Evolutionary conservation across 345 rosid species (phyloP).

Genomic region (Bretschneidera sinensis): DNA sequence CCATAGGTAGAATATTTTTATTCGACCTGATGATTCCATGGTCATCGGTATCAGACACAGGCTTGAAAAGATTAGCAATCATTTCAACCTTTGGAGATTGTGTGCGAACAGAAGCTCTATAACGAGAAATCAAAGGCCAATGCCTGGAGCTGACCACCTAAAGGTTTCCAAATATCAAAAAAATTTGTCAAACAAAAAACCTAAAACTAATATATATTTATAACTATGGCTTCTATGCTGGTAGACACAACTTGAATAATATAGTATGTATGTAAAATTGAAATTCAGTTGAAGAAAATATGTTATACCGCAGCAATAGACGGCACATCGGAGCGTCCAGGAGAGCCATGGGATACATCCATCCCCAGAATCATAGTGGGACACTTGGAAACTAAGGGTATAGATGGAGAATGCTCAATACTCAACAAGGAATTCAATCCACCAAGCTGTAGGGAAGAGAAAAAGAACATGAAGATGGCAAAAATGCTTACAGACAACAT

Average conservation of each 20-base stretch:
- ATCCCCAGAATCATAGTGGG: conserved; percentile 69
- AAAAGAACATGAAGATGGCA: too few species aligned
- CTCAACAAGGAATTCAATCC: conserved; percentile 72
- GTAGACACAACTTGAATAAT: too few species aligned
- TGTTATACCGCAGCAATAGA: conserved; percentile 78
- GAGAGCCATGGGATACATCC: conserved; percentile 83
- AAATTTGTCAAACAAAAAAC: too few species aligned
- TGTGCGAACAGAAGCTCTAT: conserved; percentile 83
- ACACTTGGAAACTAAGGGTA: conserved; percentile 53
- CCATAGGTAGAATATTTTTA: not conserved
- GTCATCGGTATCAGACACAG: conserved; percentile 50
- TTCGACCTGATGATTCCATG: conserved; percentile 66
- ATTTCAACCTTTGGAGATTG: conserved; percentile 87
- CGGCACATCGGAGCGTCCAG: conserved; percentile 63
- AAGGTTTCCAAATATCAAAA: too few species aligned
- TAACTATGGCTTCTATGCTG: too few species aligned
- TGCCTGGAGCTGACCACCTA: conserved; percentile 82
- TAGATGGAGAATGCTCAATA: conserved; percentile 60
- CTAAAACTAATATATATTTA: too few species aligned
- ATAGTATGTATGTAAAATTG: too few species aligned
- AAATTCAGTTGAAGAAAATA: not conserved
- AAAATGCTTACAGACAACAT: not conserved
- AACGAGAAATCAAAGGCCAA: conserved; percentile 82
- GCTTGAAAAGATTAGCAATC: conserved; percentile 70
- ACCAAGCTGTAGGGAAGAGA: conserved; percentile 58